phyloP scores from a whole-genome alignment of 805 yeast genomes.

The Myxozyma sirexii region DNA sequence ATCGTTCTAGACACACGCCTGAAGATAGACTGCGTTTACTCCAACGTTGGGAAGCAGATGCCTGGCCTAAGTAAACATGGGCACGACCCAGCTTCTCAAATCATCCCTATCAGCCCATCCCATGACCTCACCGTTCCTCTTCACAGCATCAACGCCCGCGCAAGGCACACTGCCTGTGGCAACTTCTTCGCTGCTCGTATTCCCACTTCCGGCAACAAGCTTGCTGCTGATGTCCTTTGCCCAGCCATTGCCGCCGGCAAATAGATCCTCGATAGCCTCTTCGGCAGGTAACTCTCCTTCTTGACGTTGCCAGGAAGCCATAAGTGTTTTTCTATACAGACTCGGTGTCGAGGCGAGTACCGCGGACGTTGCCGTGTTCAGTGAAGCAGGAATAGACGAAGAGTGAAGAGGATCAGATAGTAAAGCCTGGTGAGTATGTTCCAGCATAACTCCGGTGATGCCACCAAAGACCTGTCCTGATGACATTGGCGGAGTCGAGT shows the following conservation, averaged over 20 bases:
- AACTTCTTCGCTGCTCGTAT: neutral
- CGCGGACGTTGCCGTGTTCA: neutral
- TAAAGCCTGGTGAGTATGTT: constrained; percentile 22
- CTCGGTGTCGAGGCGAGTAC: constrained; percentile 20
- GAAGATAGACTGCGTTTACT: too few species aligned
- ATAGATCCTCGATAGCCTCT: constrained; percentile 73
- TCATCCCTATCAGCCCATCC: constrained; percentile 28
- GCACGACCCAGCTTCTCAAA: constrained; percentile 31
- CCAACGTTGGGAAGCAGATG: too few species aligned
- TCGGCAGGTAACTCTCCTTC: constrained; percentile 50
- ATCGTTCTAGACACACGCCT: too few species aligned
- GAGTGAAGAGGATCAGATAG: neutral
- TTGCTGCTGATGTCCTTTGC: constrained; percentile 24
- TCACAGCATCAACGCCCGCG: constrained; percentile 19
- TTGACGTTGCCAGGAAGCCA: constrained; percentile 34
- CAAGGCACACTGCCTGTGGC: constrained; percentile 17
- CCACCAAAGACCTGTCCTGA: constrained; percentile 54
- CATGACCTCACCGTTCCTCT: constrained; percentile 26
- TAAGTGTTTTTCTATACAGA: constrained; percentile 30
- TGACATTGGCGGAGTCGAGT: constrained; percentile 42
- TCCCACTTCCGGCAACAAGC: neutral
- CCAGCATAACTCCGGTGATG: constrained; percentile 48
- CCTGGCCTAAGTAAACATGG: neutral
- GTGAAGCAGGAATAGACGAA: neutral
- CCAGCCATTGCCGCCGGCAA: constrained; percentile 69